phyloP scores from a whole-genome alignment of 2,329 filamentous ascomycete species.

The Ceratocystis variospora region DNA sequence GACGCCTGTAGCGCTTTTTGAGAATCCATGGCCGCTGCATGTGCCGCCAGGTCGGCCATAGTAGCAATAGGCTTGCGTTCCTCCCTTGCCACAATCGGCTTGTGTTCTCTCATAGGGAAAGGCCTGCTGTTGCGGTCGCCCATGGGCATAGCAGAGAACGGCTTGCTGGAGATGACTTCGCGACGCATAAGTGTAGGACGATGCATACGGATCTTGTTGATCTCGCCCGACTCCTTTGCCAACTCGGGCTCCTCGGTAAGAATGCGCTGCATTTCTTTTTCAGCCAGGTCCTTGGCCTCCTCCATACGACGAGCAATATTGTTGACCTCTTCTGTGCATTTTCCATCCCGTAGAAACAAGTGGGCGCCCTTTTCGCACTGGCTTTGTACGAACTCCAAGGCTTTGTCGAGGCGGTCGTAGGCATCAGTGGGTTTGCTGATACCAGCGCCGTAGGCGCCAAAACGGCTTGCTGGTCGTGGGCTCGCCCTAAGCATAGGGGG shows the following conservation, averaged over 20 bases:
- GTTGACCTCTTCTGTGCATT: slow-evolving; percentile 63
- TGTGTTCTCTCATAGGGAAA: neutral
- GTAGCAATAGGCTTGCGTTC: slow-evolving; percentile 3
- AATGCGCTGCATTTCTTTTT: slow-evolving; percentile 44
- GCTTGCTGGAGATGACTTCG: slow-evolving; percentile 26
- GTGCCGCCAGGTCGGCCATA: slow-evolving; percentile 6
- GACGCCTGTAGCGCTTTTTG: neutral
- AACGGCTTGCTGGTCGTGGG: slow-evolving; percentile 17
- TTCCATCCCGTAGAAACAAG: slow-evolving; percentile 75
- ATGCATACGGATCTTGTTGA: slow-evolving; percentile 35
- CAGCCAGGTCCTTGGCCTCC: slow-evolving; percentile 48
- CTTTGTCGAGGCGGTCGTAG: slow-evolving; percentile 64
- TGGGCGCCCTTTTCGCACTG: slow-evolving; percentile 79
- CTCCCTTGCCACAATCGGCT: neutral
- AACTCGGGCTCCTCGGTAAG: slow-evolving; percentile 38
- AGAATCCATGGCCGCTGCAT: neutral
- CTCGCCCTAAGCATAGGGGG: slow-evolving; percentile 31
- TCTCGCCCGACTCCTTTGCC: slow-evolving; percentile 29
- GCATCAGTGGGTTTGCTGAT: slow-evolving; percentile 30
- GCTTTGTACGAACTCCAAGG: slow-evolving; percentile 63
- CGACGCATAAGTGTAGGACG: slow-evolving; percentile 41
- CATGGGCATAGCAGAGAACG: neutral
- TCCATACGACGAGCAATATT: slow-evolving; percentile 53
- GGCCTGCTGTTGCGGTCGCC: neutral
- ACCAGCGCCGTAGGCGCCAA: slow-evolving; percentile 21